Conservation (phyloP, 805 yeast genomes). For the Kazachstania psychrophila region DNA sequence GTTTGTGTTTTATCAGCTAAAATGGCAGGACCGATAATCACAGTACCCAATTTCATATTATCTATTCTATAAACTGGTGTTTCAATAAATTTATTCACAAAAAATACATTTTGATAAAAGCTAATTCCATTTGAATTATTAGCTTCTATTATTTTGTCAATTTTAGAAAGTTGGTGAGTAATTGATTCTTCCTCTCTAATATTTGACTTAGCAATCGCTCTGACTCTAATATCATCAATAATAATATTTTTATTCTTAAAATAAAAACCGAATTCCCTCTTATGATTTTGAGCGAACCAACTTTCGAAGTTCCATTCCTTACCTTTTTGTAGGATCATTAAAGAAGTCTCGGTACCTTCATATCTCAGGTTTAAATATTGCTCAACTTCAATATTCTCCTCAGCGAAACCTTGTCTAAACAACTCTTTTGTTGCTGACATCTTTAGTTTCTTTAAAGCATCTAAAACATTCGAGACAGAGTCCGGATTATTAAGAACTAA, state of each 20-base stretch:
- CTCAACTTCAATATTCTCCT: constrained; percentile 43
- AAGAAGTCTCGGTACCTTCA: constrained; percentile 80
- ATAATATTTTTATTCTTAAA: constrained; percentile 48
- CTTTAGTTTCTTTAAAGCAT: constrained; percentile 39
- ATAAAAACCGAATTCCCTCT: constrained; percentile 65
- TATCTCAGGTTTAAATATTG: constrained; percentile 69
- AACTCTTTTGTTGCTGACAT: constrained; percentile 36
- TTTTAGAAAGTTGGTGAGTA: constrained; percentile 45
- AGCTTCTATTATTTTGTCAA: constrained; percentile 17
- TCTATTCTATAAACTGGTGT: constrained; percentile 51
- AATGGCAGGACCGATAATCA: constrained; percentile 62
- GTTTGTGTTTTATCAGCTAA: constrained; percentile 78
- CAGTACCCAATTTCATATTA: constrained; percentile 44
- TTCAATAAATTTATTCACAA: constrained; percentile 40
- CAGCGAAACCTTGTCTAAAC: constrained; percentile 44
- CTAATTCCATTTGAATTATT: constrained; percentile 24
- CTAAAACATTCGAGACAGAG: constrained; percentile 31
- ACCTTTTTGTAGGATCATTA: constrained; percentile 48
- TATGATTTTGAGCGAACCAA: constrained; percentile 47
- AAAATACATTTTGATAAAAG: constrained; percentile 43
- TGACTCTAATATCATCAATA: constrained; percentile 64
- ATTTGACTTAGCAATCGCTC: constrained; percentile 59
- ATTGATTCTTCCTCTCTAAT: constrained; percentile 35
- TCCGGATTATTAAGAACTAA: constrained; percentile 29
- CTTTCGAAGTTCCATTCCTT: constrained; percentile 30